Evolutionary conservation across 2,329 filamentous ascomycete genomes (phyloP), one percentile per base, ranked within the genome.

Genomic region (Sodiomyces alkalinus): DNA sequence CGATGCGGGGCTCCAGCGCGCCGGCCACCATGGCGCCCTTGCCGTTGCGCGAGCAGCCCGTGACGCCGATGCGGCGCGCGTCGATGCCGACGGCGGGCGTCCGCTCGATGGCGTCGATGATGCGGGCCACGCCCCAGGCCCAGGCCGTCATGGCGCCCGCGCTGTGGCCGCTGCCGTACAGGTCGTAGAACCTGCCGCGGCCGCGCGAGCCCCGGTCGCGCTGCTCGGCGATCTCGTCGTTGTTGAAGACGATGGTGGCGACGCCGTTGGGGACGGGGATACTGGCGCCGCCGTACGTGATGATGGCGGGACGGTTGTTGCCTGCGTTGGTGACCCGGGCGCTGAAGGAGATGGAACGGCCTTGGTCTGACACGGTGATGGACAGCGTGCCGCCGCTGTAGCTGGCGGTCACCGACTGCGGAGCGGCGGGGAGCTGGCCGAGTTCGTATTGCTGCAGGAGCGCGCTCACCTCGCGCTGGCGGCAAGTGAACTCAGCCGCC

Each of bases 1-100:
- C 58, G 32, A 65, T 55, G 21, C 62, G 56, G 15, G 49, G 41
- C 29, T 64, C 62, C 17, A 65, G 50, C 1, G 61, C 61, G 2
- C 58, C 59, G 3, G 60, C 59, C 4, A 64, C 54, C 12, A 65
- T 47, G 8, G 61, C 60, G 15, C 61, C 62, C 42, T 65, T 65
- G 24, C 60, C 62, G 38, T 64, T 62, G 15, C 60, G 54, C 15
- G 60, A 63, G 46, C 61, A 65, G 10, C 61, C 60, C 8, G 60
- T 64, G 4, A 65, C 59, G 19, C 55, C 62, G 10, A 56, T 38
- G 3, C 42, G 40, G 1, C 36, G 31, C 2, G 48, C 34, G 30
- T 55, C 44, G 35, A 64, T 61, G 20, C 38, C 40, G 8, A 45
- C 44, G 5, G 52, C 44, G 3, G 52, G 53, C 4, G 40, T 43